Conservation (phyloP, 2,329 filamentous ascomycete genomes). For the Penicillium sp. region DNA sequence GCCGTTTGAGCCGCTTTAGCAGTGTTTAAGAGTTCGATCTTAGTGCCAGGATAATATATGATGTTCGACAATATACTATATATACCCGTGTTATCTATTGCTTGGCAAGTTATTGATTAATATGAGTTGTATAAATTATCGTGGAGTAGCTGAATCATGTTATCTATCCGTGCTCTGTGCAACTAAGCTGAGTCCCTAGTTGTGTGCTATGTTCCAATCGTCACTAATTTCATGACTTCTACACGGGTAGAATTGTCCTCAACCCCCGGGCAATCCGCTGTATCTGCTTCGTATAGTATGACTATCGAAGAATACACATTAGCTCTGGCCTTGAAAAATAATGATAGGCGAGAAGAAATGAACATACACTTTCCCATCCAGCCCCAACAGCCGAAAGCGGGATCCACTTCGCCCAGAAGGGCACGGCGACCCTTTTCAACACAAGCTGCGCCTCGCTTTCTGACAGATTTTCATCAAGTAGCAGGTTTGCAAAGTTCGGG, state of each 20-base stretch:
- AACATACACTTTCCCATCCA: slow-evolving; percentile 37
- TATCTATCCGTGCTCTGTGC: too few relatives aligned
- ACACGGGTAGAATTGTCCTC: slow-evolving; percentile 24
- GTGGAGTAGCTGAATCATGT: too few relatives aligned
- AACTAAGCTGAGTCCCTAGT: too few relatives aligned
- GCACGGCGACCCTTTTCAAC: slow-evolving; percentile 32
- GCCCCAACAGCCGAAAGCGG: slow-evolving; percentile 34
- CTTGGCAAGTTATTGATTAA: too few relatives aligned
- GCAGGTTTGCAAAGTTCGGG: slow-evolving; percentile 45
- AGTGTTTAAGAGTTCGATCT: not conserved
- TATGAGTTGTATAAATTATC: too few relatives aligned
- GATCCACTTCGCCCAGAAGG: slow-evolving; percentile 30
- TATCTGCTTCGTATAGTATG: slow-evolving; percentile 37
- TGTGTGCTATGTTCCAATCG: not conserved
- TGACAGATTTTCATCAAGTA: slow-evolving; percentile 35
- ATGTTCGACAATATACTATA: not conserved
- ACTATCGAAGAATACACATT: slow-evolving; percentile 13
- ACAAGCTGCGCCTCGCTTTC: slow-evolving; percentile 32
- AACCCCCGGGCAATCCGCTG: slow-evolving; percentile 32
- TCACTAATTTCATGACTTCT: not conserved
- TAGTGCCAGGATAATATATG: too few relatives aligned
- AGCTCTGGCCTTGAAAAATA: not conserved
- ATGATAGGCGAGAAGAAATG: not conserved
- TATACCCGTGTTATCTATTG: not conserved
- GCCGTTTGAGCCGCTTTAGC: slow-evolving; percentile 36